Base-by-base conservation (phyloP, 2,329 filamentous ascomycete genomes). In the Sporothrix mexicana region DNA sequence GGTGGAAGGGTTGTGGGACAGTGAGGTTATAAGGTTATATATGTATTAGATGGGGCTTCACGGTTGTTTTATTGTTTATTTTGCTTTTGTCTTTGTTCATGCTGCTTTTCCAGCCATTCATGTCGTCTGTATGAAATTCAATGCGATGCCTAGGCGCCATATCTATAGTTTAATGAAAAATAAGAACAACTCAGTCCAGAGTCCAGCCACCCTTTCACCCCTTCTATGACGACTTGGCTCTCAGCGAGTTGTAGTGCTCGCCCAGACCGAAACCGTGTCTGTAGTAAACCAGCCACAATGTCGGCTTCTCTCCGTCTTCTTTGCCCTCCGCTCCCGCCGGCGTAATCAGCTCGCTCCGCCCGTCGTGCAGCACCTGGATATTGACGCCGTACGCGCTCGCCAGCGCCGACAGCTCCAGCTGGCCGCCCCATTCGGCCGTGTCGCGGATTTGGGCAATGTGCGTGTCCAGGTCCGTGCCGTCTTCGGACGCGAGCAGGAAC, bases 351-450 rank as follows among this genome's bases (percentile, higher is more conserved):
- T 97, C 93, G 73, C 93, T 90, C 72, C 91, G 84, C 4, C 94
- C 94, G 79, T 95, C 92, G 78, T 98, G 95, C 75, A 99, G 84
- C 13, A 99, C 92, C 78, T 91, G 90, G 75, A 98, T 95, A 78
- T 92, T 88, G 12, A 96, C 89, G 2, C 88, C 88, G 78, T 97
- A 98, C 71, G 88, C 89, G 79, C 89, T 91, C 69, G 95, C 93
- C 79, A 99, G 85, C 30, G 96, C 96, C 80, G 91, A 86, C 72
- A 99, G 82, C 85, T 99, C 96, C 75, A 98, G 82, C 84, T 98
- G 93, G 0, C 96, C 96, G 68, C 96, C 96, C 96, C 96, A 99
- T 82, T 97, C 95, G 0, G 93, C 95, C 67, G 95, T 98, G 73
- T 96, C 90, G 75, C 91, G 84, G 74, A 99, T 93, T 83, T 92